phyloP scores from a whole-genome alignment of 768 basidiomycete genomes.

The Mycena metata region DNA sequence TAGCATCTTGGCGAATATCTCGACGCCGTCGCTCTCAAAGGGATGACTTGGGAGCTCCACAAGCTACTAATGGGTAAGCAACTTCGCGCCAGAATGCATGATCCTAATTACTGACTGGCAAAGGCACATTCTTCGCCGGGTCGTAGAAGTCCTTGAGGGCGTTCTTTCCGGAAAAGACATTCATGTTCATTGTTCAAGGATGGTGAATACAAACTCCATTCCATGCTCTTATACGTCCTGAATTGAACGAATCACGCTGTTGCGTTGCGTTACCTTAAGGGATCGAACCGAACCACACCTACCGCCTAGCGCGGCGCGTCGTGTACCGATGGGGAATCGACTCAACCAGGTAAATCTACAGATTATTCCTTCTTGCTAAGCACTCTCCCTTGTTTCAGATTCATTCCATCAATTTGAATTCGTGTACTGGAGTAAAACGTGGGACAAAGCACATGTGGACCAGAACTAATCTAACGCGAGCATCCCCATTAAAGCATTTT shows the following conservation, averaged over 20 bases:
- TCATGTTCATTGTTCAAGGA: constrained; percentile 15
- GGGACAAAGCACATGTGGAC: no score
- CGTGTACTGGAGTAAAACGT: no score
- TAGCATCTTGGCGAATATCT: constrained; percentile 36
- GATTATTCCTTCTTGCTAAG: no score
- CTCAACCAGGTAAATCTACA: neutral
- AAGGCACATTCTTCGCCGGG: constrained; percentile 24
- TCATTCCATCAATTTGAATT: no score
- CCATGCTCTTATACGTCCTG: no score
- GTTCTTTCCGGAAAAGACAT: constrained; percentile 28
- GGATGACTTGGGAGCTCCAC: constrained; percentile 35
- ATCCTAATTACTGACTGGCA: constrained; percentile 15
- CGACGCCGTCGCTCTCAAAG: constrained; percentile 22
- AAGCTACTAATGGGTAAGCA: constrained; percentile 20
- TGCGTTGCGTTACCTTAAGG: no score
- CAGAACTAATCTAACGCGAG: neutral
- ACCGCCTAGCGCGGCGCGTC: no score
- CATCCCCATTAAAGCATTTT: constrained; percentile 15
- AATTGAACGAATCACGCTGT: no score
- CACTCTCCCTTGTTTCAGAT: no score
- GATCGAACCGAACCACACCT: no score
- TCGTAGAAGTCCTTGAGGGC: constrained; percentile 31
- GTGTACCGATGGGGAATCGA: neutral
- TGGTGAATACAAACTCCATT: neutral
- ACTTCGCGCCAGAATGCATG: neutral